Percentiles rank a stretch among this genome's conserved stretches.
phyloP scores from a whole-genome alignment of 305 asterid genomes.

The Fraxinus ornus region DNA sequence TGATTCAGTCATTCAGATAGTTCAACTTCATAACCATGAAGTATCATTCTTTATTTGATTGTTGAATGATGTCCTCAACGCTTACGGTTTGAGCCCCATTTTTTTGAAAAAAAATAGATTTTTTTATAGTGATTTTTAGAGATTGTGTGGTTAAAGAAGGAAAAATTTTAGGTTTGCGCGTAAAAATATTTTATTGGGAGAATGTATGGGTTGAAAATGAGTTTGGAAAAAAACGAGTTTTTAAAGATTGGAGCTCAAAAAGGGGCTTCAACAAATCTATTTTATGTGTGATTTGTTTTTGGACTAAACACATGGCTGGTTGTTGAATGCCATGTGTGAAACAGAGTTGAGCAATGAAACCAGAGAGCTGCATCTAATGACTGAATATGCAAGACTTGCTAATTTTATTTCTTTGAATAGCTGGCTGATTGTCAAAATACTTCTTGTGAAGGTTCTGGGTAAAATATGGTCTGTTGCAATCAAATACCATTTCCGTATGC shows the following conservation, averaged over 20 bases:
- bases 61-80: not conserved
- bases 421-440: conserved; percentile 24
- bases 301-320: not conserved
- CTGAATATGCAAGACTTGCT: not conserved
- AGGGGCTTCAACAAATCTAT: not conserved
- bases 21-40: not conserved
- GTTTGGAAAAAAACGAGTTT: no score
- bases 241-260: no score
- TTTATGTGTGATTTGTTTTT: not conserved
- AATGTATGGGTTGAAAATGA: no score
- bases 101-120: no score
- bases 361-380: conserved; percentile 11
- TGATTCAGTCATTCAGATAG: not conserved
- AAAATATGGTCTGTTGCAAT: conserved; percentile 90
- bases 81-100: not conserved
- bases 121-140: no score
- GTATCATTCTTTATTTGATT: not conserved
- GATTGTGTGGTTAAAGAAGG: no score
- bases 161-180: no score
- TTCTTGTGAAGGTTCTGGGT: conserved; percentile 67
- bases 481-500: conserved; percentile 95
- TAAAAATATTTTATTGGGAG: no score
- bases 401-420: conserved; percentile 15
- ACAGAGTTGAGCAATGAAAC: not conserved
- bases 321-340: not conserved